These are phyloP conservation scores for Wickerhamiella slavikovae DNA, from an alignment of 805 yeast genomes.

Conservation along the genomic window DNA sequence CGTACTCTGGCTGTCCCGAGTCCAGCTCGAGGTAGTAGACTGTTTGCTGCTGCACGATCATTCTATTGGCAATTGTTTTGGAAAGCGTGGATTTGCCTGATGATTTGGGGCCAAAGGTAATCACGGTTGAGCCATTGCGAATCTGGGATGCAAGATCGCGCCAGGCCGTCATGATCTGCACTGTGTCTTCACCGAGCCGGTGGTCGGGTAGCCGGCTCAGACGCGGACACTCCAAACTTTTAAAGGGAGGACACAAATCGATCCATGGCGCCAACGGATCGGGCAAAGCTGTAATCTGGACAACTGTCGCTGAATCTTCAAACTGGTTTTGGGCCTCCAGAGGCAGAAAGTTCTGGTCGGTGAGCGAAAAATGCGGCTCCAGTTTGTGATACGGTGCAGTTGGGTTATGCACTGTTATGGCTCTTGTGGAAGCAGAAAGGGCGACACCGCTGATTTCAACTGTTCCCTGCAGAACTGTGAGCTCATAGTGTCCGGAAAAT, in stretches of 20 bases:
- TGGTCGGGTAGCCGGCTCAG: not conserved
- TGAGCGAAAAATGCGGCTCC: slow-evolving; percentile 4
- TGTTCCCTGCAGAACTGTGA: slow-evolving; percentile 15
- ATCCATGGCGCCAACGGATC: slow-evolving; percentile 2
- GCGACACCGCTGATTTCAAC: slow-evolving; percentile 13
- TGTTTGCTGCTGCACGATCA: slow-evolving; percentile 10
- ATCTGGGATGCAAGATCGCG: slow-evolving; percentile 3
- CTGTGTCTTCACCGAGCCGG: not conserved
- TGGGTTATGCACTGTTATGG: slow-evolving; percentile 6
- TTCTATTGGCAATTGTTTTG: slow-evolving; percentile 22
- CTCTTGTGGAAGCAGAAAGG: slow-evolving; percentile 3
- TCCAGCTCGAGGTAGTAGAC: slow-evolving; percentile 53
- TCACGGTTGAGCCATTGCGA: slow-evolving; percentile 8
- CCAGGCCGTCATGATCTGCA: slow-evolving; percentile 7
- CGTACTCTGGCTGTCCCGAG: slow-evolving; percentile 74
- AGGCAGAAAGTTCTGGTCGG: slow-evolving; percentile 1
- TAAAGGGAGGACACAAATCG: slow-evolving; percentile 13
- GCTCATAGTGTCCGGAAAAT: slow-evolving; percentile 14
- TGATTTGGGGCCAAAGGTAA: slow-evolving; percentile 46
- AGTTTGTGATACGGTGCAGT: slow-evolving; percentile 10
- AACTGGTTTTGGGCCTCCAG: not conserved
- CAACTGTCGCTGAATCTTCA: slow-evolving; percentile 2
- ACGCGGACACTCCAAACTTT: slow-evolving; percentile 4
- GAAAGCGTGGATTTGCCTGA: slow-evolving; percentile 65
- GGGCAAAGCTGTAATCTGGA: slow-evolving; percentile 1